A percentile compares a stretch with the other conserved stretches of the same genome.
These are phyloP conservation scores for Globisporangium alternatum DNA, from an alignment of 352 stramenopile genomes.

Conservation along the genomic window DNA sequence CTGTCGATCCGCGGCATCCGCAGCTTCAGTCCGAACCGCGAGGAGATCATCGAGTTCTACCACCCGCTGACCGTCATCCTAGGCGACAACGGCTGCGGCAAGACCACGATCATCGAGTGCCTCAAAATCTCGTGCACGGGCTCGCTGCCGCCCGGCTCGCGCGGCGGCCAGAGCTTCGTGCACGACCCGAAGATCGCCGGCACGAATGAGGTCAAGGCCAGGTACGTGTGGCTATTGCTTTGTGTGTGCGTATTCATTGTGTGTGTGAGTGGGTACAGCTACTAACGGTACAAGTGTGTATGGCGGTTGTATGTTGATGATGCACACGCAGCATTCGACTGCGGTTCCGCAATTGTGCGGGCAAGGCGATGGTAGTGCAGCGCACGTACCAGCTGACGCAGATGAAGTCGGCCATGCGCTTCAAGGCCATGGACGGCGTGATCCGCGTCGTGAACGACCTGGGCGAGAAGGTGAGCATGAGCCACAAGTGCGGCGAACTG, in stretches of 20 bases:
- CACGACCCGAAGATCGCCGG: constrained; percentile 94
- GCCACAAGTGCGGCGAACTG: constrained; percentile 95
- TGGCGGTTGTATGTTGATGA: neutral
- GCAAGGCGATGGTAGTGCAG: constrained; percentile 90
- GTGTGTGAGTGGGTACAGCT: neutral
- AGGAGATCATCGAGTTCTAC: constrained; percentile 97
- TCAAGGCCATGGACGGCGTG: constrained; percentile 96
- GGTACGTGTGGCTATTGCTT: constrained; percentile 7
- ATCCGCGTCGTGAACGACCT: constrained; percentile 89
- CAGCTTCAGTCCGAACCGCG: constrained; percentile 95
- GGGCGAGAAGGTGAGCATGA: constrained; percentile 90
- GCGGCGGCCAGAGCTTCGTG: constrained; percentile 92
- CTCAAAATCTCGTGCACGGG: constrained; percentile 98
- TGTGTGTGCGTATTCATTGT: neutral
- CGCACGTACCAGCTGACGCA: constrained; percentile 94
- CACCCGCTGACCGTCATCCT: constrained; percentile 99
- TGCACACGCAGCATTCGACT: constrained; percentile 60
- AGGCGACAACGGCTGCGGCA: constrained; percentile 96
- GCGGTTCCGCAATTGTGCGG: constrained; percentile 90
- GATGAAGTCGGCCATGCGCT: constrained; percentile 88
- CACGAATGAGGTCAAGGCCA: constrained; percentile 91
- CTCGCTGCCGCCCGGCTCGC: constrained; percentile 88
- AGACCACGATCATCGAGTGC: constrained; percentile 99
- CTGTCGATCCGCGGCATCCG: constrained; percentile 98
- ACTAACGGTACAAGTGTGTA: neutral